Conservation (phyloP, 176 grass and related monocot genomes). For the Melocanna baccifera region DNA sequence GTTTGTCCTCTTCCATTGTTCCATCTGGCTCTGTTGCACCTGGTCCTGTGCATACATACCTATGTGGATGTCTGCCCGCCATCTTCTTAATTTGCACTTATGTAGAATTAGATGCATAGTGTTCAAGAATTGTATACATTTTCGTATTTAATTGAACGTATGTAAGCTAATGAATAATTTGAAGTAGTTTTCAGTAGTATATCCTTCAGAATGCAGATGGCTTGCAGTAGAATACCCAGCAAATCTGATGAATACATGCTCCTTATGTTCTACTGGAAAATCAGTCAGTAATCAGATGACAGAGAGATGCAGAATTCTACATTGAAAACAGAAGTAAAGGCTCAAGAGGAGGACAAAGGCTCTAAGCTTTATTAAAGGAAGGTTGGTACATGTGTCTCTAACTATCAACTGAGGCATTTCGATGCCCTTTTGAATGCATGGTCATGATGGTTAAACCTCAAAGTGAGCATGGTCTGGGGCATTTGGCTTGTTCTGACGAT, state of each 20-base stretch:
- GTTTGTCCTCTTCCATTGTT: constrained; percentile 28
- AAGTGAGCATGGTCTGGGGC: constrained; percentile 33
- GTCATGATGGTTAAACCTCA: constrained; percentile 43
- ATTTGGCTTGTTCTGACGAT: constrained; percentile 38
- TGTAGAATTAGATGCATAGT: background rate
- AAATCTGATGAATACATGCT: background rate
- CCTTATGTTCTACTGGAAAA: background rate
- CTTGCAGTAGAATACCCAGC: background rate
- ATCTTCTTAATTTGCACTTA: background rate
- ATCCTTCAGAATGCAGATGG: background rate
- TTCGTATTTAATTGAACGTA: background rate
- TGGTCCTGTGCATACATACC: background rate
- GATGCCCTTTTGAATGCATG: constrained; percentile 23
- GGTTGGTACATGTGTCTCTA: constrained; percentile 37
- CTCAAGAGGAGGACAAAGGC: constrained; percentile 9
- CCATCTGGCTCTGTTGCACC: constrained; percentile 19
- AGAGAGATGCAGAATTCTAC: background rate
- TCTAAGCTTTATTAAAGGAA: constrained; percentile 32
- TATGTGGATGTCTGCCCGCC: background rate
- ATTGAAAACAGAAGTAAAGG: background rate
- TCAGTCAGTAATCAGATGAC: background rate
- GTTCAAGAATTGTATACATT: background rate
- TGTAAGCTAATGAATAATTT: background rate
- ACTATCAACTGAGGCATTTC: constrained; percentile 30
- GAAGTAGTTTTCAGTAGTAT: background rate